Conservation (phyloP, 345 rosid species). For the Cochlearia excelsa region DNA sequence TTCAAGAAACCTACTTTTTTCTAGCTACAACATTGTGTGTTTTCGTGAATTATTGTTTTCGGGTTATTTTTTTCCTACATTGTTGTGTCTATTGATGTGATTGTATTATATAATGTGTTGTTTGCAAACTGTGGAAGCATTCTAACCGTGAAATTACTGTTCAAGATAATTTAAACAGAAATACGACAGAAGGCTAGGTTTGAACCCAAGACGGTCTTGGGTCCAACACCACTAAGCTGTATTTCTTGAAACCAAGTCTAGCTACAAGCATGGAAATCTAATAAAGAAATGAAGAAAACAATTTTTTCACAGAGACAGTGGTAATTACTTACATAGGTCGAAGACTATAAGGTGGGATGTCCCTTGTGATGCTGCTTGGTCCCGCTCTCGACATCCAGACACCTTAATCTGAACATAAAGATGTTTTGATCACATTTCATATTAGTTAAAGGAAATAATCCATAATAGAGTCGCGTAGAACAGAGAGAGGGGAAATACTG, state of each 20-base stretch:
- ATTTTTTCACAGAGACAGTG: not conserved
- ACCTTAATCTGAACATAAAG: not conserved
- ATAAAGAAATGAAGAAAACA: constrained; percentile 1
- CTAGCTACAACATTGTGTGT: not conserved
- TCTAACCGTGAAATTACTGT: no score
- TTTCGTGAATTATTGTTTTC: not conserved
- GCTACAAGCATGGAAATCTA: not conserved
- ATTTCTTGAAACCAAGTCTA: not conserved
- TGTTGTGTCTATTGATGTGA: not conserved
- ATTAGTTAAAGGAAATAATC: not conserved
- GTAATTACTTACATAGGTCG: constrained; percentile 11
- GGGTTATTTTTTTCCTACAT: not conserved
- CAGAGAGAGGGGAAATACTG: not conserved
- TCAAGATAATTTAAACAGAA: not conserved
- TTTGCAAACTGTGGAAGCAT: no score
- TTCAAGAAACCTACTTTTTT: not conserved
- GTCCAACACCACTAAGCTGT: not conserved
- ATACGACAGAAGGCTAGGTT: not conserved
- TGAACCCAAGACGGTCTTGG: not conserved
- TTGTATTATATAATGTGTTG: not conserved
- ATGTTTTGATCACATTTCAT: not conserved
- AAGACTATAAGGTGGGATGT: not conserved
- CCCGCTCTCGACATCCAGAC: not conserved
- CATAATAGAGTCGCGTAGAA: not conserved
- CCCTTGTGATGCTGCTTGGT: constrained; percentile 5